These are phyloP conservation scores for Fragilaria crotonensis DNA, from an alignment of 108 stramenopile species.

Conservation along the genomic window DNA sequence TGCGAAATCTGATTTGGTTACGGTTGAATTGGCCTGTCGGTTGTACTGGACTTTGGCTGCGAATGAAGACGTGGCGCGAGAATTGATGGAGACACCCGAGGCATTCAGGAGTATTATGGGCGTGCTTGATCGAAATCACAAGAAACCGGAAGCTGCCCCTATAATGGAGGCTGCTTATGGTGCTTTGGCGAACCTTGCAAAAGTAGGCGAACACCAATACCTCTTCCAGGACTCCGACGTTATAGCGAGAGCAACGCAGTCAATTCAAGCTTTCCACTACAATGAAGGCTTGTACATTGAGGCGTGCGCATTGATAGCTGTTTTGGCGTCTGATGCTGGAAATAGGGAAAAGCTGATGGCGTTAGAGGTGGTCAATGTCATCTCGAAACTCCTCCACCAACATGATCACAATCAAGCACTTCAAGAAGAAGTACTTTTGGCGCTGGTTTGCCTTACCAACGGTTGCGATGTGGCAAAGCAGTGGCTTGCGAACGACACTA, in stretches of 20 bases:
- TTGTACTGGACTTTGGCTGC: slow-evolving; percentile 30
- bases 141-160: slow-evolving; percentile 6
- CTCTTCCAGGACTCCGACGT: slow-evolving; percentile 1
- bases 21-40: slow-evolving; percentile 28
- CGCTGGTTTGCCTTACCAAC: slow-evolving; percentile 2
- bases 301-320: slow-evolving; percentile 21
- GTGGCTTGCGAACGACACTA: not conserved
- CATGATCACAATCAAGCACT: slow-evolving; percentile 5
- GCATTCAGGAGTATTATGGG: slow-evolving; percentile 10
- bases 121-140: slow-evolving; percentile 10
- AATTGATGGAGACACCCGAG: not conserved
- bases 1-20: slow-evolving; percentile 13
- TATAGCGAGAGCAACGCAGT: not conserved
- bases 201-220: slow-evolving; percentile 5
- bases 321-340: slow-evolving; percentile 5
- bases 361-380: slow-evolving; percentile 6
- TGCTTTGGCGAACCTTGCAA: slow-evolving; percentile 25
- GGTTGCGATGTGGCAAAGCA: not conserved
- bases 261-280: slow-evolving; percentile 1
- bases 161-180: slow-evolving; percentile 34
- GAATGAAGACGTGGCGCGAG: slow-evolving; percentile 23
- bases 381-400: slow-evolving; percentile 9
- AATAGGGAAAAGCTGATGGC: slow-evolving; percentile 7
- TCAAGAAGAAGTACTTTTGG: slow-evolving; percentile 14
- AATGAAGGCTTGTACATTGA: slow-evolving; percentile 17